These are phyloP conservation scores for Pascua guehoae DNA, from an alignment of 1,284 basidiomycete species.

Conservation along the genomic window DNA sequence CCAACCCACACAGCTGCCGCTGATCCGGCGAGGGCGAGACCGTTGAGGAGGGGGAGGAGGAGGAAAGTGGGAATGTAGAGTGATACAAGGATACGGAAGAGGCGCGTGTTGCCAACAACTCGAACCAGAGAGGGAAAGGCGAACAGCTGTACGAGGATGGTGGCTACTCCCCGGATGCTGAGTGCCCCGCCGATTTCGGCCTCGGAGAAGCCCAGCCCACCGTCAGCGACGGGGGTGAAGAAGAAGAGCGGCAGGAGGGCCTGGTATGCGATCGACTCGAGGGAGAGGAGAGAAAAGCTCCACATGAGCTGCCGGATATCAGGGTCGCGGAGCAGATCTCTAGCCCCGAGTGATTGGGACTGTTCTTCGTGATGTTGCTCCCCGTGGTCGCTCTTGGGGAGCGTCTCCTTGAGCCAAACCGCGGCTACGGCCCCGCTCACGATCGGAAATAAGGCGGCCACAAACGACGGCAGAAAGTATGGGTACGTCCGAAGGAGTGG, in stretches of 20 bases:
- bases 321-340: conserved; percentile 21
- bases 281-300: conserved; percentile 33
- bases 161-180: conserved; percentile 30
- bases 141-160: conserved; percentile 38
- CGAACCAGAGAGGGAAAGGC: conserved; percentile 38
- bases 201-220: conserved; percentile 36
- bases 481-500: conserved; percentile 30
- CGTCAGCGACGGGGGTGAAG: conserved; percentile 37
- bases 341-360: conserved; percentile 9
- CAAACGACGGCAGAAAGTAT: conserved; percentile 33
- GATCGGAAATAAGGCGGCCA: conserved; percentile 31
- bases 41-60: conserved; percentile 35
- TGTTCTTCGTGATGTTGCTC: conserved; percentile 8
- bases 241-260: conserved; percentile 42
- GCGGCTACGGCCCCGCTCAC: conserved; percentile 22
- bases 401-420: conserved; percentile 32
- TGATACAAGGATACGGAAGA: conserved; percentile 32
- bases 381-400: conserved; percentile 14
- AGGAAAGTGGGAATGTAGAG: conserved; percentile 37
- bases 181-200: conserved; percentile 37
- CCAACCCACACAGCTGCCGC: conserved; percentile 30
- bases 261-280: conserved; percentile 27
- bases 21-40: conserved; percentile 25
- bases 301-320: conserved; percentile 31
- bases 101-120: conserved; percentile 30